Conservation (phyloP, 2,329 filamentous ascomycete genomes). For the Arthrobotrys conoides region DNA sequence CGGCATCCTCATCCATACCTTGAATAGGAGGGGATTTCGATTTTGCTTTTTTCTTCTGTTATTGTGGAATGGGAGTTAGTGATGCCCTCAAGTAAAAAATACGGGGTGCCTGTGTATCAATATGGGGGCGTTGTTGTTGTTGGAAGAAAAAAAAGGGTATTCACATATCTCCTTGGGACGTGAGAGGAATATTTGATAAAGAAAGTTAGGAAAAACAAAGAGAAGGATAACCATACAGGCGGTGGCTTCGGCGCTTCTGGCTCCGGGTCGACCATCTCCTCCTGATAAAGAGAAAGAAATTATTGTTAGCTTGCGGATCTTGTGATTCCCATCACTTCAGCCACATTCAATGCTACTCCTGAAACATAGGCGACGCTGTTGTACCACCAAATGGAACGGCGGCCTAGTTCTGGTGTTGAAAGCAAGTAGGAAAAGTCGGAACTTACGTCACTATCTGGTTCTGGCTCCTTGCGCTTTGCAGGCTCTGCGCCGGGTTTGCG, state of each 20-base stretch:
- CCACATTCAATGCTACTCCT: conserved; percentile 10
- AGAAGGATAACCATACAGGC: conserved; percentile 49
- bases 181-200: conserved; percentile 22
- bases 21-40: conserved; percentile 60
- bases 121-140: neutral
- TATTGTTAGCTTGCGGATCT: conserved; percentile 41
- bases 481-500: conserved; percentile 40
- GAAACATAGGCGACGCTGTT: neutral
- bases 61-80: conserved; percentile 30
- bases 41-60: conserved; percentile 54
- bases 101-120: neutral
- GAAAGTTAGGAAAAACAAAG: conserved; percentile 20
- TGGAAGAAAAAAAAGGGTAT: neutral
- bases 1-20: conserved; percentile 63
- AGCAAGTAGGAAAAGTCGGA: conserved; percentile 29
- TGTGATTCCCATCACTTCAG: conserved; percentile 28
- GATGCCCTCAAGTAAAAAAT: neutral
- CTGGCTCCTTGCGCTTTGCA: conserved; percentile 49
- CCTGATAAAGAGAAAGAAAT: conserved; percentile 38
- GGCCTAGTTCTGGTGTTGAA: conserved; percentile 18
- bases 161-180: conserved; percentile 1
- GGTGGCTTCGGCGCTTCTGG: conserved; percentile 55
- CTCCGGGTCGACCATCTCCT: conserved; percentile 57
- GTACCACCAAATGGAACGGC: conserved; percentile 7
- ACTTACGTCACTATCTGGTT: conserved; percentile 59